phyloP scores from a whole-genome alignment of 2,329 filamentous ascomycete species.

The Pestalotiopsis fici region DNA sequence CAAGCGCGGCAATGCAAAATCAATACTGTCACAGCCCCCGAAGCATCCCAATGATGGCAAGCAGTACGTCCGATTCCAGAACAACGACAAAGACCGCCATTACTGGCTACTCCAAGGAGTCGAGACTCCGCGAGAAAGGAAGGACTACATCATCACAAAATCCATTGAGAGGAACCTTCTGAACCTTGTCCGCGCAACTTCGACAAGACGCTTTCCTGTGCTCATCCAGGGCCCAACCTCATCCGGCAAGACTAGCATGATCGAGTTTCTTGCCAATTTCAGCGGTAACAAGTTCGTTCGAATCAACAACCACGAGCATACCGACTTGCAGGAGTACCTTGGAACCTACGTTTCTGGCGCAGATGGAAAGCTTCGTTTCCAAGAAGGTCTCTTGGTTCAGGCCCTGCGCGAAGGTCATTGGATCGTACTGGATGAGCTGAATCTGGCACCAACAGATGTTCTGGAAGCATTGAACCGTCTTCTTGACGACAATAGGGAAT shows the following conservation, averaged over 20 bases:
- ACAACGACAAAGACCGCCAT: conserved; percentile 65
- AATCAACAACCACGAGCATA: conserved; percentile 99
- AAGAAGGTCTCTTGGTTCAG: conserved; percentile 91
- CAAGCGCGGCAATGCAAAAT: conserved; percentile 66
- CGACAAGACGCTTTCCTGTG: conserved; percentile 88
- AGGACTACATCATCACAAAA: conserved; percentile 94
- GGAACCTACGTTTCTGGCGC: conserved; percentile 88
- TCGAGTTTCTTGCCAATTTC: conserved; percentile 94
- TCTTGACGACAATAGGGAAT: conserved; percentile 92
- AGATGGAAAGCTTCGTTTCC: conserved; percentile 84
- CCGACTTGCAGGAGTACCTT: conserved; percentile 95
- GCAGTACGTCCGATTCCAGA: conserved; percentile 78
- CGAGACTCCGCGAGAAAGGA: conserved; percentile 66
- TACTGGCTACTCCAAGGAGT: conserved; percentile 87
- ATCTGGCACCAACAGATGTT: conserved; percentile 94
- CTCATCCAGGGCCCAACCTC: conserved; percentile 96
- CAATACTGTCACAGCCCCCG: conserved; percentile 77
- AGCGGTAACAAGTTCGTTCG: conserved; percentile 96
- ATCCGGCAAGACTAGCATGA: conserved; percentile 98
- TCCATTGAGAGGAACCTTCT: conserved; percentile 94
- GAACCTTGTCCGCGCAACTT: conserved; percentile 91
- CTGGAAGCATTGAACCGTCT: conserved; percentile 94
- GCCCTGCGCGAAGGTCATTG: conserved; percentile 92
- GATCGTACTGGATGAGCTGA: conserved; percentile 98
- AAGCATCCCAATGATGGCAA: conserved; percentile 75